Base-by-base conservation (phyloP, 306 rosid genomes). In the Dryas octopetala region DNA sequence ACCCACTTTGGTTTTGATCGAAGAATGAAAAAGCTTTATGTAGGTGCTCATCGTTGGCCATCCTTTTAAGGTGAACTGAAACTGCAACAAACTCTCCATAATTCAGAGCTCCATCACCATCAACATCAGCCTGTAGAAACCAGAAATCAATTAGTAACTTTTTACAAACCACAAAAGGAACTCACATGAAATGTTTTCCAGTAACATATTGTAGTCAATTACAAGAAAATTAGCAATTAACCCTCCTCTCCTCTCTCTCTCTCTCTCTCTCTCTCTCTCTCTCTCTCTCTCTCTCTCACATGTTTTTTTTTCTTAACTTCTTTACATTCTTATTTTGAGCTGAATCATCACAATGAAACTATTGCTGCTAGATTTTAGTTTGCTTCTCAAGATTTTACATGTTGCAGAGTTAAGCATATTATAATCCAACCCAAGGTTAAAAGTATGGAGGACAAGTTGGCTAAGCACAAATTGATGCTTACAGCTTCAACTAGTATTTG, bases 81-180 rank as follows among this genome's bases (percentile, higher is more conserved):
- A 93, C 88, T 4, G 93, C 96, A 4, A 93, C 89, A 77, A 93
- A 93, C 81, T 93, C 98, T 66, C 87, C 93, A 65, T 93, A 93
- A 74, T 93, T 90, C 59, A 93, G 82, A 79, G 83, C 81, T 47
- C 98, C 97, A 74, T 93, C 98, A 0, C 88, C 85, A 57, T 93
- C 96, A 51, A 82, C 74, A 86, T 93, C 97, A 28, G 91, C 98
- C 97, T 93, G 86, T 62, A 70, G 32, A 61, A 59, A 78, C 68
- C 14, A 44, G 41, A 57, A 50, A 71, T 74, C 14, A 0, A 66
- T 75, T 7, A 60, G 62, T 44, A 15, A 64, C 4, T 48, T 19
- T 26, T 4, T 45, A 54, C 7, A 45, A 12, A 5, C 47, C 49
- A 47, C 15, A 46, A 52, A 26, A 13, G 13, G 43, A n/a, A 17